Conservation (phyloP, 2,329 filamentous ascomycete genomes). For the Monosporascus ibericus region DNA sequence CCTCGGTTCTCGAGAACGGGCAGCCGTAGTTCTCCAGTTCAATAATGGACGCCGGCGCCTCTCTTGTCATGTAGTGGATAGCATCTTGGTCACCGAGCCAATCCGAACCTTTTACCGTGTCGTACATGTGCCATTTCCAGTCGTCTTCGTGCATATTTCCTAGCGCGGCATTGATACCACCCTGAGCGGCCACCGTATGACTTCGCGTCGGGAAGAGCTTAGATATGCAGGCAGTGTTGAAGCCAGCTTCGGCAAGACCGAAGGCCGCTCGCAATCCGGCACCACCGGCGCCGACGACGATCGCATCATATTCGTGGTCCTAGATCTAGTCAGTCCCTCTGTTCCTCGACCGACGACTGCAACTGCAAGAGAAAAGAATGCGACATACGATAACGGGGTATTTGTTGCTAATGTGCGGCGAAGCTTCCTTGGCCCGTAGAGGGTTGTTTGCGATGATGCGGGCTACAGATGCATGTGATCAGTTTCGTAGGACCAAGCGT, state of each 20-base stretch:
- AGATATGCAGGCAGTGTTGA: constrained; percentile 83
- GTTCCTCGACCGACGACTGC: constrained; percentile 6
- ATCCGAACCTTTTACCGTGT: constrained; percentile 95
- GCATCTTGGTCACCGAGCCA: constrained; percentile 97
- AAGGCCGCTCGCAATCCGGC: constrained; percentile 78
- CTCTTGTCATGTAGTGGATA: constrained; percentile 97
- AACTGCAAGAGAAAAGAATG: constrained; percentile 1
- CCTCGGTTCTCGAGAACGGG: constrained; percentile 92
- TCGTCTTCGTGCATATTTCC: constrained; percentile 98
- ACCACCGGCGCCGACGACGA: constrained; percentile 84
- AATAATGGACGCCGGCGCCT: constrained; percentile 85
- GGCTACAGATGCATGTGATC: constrained; percentile 41
- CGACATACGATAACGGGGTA: constrained; percentile 84
- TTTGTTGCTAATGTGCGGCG: constrained; percentile 77
- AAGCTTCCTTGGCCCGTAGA: constrained; percentile 88
- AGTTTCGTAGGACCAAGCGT: constrained; percentile 3
- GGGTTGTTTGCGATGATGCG: constrained; percentile 81
- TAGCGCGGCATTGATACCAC: constrained; percentile 81
- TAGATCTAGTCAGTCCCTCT: constrained; percentile 29
- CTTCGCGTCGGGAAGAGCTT: constrained; percentile 83
- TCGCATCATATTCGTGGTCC: constrained; percentile 98
- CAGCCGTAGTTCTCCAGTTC: constrained; percentile 97
- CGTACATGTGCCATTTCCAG: constrained; percentile 99
- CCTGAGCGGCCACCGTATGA: constrained; percentile 77
- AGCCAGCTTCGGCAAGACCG: constrained; percentile 79